Base-by-base conservation (phyloP, 2,329 filamentous ascomycete genomes). In the Gremmenia infestans region DNA sequence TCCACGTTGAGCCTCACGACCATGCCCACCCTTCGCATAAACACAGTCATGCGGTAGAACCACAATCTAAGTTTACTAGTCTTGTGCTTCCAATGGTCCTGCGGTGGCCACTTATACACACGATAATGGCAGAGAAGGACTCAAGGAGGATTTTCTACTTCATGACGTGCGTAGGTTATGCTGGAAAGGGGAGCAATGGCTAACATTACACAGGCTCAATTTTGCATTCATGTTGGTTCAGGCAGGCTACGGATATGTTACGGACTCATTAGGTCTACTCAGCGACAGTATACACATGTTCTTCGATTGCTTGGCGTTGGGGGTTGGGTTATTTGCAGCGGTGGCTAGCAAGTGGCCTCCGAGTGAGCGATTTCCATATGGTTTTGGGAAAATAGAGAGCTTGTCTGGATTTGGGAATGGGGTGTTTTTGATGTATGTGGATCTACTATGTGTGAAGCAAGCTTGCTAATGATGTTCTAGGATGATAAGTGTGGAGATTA, bases 251-350 rank as follows among this genome's bases (percentile, higher is more conserved):
- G 94, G 94, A 49, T 95, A 94, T 66, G 75, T 94, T 11, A 97
- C 91, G 3, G 92, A 96, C 63, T 99, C 94, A 0, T 77, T 99
- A 5, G 94, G 94, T 2, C 79, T 99, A n/a, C 82, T 99, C 17
- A 96, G 91, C 63, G 94, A 99, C 72, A 97, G 92, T 67, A 94
- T 99, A 60, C 94, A 99, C 74, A 99, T 99, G 94, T 93, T 99
- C 68, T 97, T 99, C 66, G 94, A 99, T 73, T 99, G 94, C 64
- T 85, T 97, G 37, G 94, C 93, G 19, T 80, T 99, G 28, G 83
- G 89, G 1, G 91, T 99, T 37, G 94, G 94, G 11, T 78, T 99
- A 9, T 87, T 93, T 65, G 94, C 94, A 28, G 88, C 93, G 1
- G 91, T 99, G 5, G 90, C 96, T 78, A 94, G 90, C 73, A 97